Evolutionary conservation across 306 rosid species (phyloP).

Genomic region (Quercus robur): DNA sequence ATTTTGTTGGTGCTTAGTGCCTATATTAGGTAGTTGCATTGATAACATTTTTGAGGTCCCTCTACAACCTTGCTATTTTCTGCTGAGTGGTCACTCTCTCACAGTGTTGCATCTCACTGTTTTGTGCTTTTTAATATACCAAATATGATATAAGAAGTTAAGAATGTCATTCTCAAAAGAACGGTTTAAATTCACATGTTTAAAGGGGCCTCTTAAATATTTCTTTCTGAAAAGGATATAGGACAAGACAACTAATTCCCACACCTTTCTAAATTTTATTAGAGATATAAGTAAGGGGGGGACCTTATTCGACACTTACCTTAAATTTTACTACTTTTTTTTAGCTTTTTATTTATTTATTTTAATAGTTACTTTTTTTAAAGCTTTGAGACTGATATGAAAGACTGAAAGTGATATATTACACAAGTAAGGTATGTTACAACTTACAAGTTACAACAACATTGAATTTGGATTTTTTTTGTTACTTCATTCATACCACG

Average conservation of each 20-base stretch:
- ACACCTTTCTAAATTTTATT: neutral
- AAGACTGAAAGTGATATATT: neutral
- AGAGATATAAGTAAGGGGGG: neutral
- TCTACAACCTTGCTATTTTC: neutral
- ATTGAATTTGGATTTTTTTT: neutral
- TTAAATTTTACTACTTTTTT: neutral
- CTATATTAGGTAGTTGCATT: neutral
- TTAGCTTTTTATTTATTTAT: neutral
- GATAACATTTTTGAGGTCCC: neutral
- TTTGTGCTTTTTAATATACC: neutral
- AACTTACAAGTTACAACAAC: neutral
- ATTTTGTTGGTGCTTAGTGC: neutral
- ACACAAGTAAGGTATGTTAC: too few species aligned
- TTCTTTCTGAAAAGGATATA: neutral
- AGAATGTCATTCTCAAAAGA: too few species aligned
- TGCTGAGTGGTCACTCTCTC: neutral
- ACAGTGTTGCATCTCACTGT: neutral
- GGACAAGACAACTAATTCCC: constrained; percentile 7
- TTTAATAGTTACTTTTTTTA: neutral
- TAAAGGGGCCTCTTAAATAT: neutral
- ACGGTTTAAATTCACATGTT: neutral
- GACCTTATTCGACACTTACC: neutral
- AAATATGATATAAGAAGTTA: neutral
- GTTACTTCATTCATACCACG: too few species aligned
- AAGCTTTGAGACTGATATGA: too few species aligned